A percentile compares a stretch with the other conserved stretches of the same genome.
Evolutionary conservation across 306 rosid species (phyloP).

Genomic region (Alnus glutinosa): DNA sequence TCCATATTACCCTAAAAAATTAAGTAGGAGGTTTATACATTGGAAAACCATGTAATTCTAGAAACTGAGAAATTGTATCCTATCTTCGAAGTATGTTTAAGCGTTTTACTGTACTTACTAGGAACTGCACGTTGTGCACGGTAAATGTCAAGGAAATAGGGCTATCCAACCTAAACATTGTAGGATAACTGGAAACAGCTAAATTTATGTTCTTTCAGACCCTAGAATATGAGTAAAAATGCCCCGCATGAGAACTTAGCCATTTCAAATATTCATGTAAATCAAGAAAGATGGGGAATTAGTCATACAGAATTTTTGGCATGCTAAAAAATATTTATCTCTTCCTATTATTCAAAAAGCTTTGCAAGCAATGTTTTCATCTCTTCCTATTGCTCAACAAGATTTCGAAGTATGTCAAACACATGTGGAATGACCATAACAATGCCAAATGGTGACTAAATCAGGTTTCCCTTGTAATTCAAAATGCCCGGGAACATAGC

Average conservation of each 20-base stretch:
- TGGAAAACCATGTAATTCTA: background rate
- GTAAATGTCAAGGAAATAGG: background rate
- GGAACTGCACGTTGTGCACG: background rate
- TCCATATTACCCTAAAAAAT: background rate
- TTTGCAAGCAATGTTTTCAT: background rate
- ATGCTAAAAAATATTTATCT: background rate
- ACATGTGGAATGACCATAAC: background rate
- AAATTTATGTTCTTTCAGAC: background rate
- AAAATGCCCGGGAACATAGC: background rate
- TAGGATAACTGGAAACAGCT: background rate
- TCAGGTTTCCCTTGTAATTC: background rate
- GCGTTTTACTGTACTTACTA: background rate
- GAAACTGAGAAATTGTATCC: background rate
- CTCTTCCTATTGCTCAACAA: conserved; percentile 1
- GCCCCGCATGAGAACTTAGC: background rate
- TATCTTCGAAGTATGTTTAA: background rate
- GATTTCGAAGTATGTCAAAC: background rate
- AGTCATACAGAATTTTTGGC: background rate
- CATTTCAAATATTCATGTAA: background rate
- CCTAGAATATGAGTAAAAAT: background rate
- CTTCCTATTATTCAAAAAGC: background rate
- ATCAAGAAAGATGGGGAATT: background rate
- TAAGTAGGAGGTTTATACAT: background rate
- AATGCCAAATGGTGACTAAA: background rate
- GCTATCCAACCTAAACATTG: background rate